These are phyloP conservation scores for Scheffersomyces ergatensis DNA, from an alignment of 805 yeast genomes.

Conservation along the genomic window DNA sequence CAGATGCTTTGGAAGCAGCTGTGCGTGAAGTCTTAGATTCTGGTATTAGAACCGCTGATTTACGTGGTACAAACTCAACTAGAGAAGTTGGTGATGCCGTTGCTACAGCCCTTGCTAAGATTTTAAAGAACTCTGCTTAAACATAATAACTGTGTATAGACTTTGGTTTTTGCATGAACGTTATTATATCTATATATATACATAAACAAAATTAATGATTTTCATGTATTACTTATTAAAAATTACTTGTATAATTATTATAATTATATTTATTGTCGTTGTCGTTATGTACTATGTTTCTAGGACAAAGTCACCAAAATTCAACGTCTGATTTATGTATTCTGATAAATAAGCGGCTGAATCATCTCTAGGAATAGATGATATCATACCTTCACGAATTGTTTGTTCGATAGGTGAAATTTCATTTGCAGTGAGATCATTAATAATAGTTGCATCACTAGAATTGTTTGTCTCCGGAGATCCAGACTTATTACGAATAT, in stretches of 20 bases:
- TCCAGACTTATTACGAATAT: not conserved
- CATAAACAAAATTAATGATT: not conserved
- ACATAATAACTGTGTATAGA: not conserved
- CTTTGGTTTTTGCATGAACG: not conserved
- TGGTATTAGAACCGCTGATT: constrained; percentile 88
- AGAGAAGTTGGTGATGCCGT: constrained; percentile 93
- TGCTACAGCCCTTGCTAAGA: constrained; percentile 64
- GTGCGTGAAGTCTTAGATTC: constrained; percentile 77
- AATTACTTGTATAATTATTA: not conserved
- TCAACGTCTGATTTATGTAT: constrained; percentile 23
- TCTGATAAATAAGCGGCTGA: constrained; percentile 33
- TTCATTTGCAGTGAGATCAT: constrained; percentile 2
- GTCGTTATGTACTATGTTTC: not conserved
- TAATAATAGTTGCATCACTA: constrained; percentile 20
- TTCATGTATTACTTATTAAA: not conserved
- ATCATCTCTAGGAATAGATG: constrained; percentile 17
- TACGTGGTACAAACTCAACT: constrained; percentile 82
- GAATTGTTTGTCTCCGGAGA: constrained; percentile 8
- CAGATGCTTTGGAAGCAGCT: constrained; percentile 84
- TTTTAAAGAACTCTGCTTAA: constrained; percentile 30
- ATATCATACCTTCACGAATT: not conserved
- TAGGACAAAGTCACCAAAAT: constrained; percentile 5
- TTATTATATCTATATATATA: not conserved
- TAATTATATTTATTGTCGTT: not conserved
- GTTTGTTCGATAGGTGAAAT: not conserved